Conservation (phyloP, 1,139 yeast species). For the Magnusiomyces suaveolens region DNA sequence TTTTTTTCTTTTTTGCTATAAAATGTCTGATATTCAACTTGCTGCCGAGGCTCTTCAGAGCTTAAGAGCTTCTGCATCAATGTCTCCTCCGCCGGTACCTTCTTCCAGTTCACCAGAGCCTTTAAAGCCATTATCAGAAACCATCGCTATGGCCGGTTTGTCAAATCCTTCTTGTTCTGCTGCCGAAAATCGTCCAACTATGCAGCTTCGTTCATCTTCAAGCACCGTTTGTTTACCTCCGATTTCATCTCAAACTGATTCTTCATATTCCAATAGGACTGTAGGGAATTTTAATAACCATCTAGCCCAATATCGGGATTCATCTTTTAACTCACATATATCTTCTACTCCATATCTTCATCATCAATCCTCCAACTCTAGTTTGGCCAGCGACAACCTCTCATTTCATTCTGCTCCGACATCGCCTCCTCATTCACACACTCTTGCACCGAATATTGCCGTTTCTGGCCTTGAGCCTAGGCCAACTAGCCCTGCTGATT, state of each 20-base stretch:
- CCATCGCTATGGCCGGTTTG: not conserved
- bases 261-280: not conserved
- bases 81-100: not conserved
- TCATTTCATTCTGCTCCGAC: conserved; percentile 1
- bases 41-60: conserved; percentile 17
- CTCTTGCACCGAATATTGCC: no score
- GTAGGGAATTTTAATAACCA: not conserved
- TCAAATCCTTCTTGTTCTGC: not conserved
- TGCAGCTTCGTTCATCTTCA: not conserved
- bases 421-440: no score
- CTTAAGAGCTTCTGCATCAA: conserved; percentile 6
- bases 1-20: not conserved
- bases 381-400: not conserved
- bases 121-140: no score
- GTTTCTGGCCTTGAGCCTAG: no score
- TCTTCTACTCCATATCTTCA: conserved; percentile 3
- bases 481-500: no score
- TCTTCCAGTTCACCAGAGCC: not conserved
- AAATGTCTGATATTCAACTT: conserved; percentile 10
- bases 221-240: not conserved
- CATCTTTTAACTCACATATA: conserved; percentile 12
- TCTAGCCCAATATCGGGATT: conserved; percentile 5
- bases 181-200: not conserved
- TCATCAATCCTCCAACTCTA: not conserved
- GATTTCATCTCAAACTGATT: not conserved